phyloP scores from a whole-genome alignment of 2,329 filamentous ascomycete species.

The Diaporthe humulicola region DNA sequence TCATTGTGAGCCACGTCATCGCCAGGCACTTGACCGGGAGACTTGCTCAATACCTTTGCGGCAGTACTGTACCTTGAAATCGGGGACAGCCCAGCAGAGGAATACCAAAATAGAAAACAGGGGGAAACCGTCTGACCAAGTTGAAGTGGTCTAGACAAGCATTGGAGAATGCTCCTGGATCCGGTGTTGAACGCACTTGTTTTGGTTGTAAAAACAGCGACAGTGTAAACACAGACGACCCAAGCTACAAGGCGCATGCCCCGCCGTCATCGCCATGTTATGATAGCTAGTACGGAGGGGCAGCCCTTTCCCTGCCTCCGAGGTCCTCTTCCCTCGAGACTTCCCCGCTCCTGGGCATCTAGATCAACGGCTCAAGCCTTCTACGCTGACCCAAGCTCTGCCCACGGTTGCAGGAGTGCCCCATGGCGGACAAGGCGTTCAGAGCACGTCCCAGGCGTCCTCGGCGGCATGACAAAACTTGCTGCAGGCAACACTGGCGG shows the following conservation, averaged over 20 bases:
- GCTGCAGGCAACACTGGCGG: constrained; percentile 97
- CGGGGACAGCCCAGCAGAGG: not conserved
- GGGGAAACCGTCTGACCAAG: constrained; percentile 64
- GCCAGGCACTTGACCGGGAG: constrained; percentile 35
- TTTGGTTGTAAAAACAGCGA: constrained; percentile 90
- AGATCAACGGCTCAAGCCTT: not conserved
- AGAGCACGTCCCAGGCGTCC: constrained; percentile 95
- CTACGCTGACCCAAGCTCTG: not conserved
- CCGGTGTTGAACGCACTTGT: constrained; percentile 81
- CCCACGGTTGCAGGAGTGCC: not conserved
- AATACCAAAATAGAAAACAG: constrained; percentile 46
- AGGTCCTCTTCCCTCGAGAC: constrained; percentile 21
- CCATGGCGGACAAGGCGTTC: not conserved
- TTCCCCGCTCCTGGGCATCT: not conserved
- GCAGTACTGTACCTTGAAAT: constrained; percentile 22
- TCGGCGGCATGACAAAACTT: constrained; percentile 99
- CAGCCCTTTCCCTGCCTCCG: constrained; percentile 46
- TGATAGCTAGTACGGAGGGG: constrained; percentile 69
- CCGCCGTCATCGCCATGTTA: constrained; percentile 76
- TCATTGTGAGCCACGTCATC: constrained; percentile 1
- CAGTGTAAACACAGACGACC: constrained; percentile 77
- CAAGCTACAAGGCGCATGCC: constrained; percentile 63
- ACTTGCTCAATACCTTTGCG: not conserved
- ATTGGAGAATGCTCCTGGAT: constrained; percentile 71
- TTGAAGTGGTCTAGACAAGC: constrained; percentile 72